Evolutionary conservation across 495 filamentous ascomycete genomes (phyloP), one percentile per base, ranked within the genome.

Genomic region (Annulohypoxylon nitens): DNA sequence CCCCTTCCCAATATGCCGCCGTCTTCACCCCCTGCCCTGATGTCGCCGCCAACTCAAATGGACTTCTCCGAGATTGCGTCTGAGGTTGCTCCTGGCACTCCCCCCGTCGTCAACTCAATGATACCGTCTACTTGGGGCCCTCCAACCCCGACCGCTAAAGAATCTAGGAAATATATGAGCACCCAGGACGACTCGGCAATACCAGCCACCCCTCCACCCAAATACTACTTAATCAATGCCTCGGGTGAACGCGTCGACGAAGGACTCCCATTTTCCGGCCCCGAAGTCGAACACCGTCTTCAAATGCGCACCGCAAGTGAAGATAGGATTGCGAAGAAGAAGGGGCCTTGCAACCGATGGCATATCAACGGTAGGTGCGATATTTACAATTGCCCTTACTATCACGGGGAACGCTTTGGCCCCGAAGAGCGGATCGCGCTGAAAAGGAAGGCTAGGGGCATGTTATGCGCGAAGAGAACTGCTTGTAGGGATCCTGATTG

Each of bases 271-370:
- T 77, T 51, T 45, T 9, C 50, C 2, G 78, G 81, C 23, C 6
- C 30, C 0, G 18, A 25, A 2, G 73, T 75, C 1, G 70, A 78
- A 5, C 61, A 69, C n/a, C 45, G 64, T 5, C 61, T 81, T 23
- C 67, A 67, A 2, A 78, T 81, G 11, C 75, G 75, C 3, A 53
- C 53, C 6, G 64, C 60, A 4, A 75, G 43, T 12, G 79, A 79
- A 20, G 16, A 47, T 18, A 20, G 5, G 5, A 47, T 47, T 5
- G 1, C 18, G 16, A 20, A 20, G 20, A 69, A 67, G 3, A 65
- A 61, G 36, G 79, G 80, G 43, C 76, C 77, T 45, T 84, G 82
- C 65, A 83, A 84, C 64, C 39, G 71, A 8, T 81, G 61, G 57
- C 80, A 84, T 41, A 61, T 84, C 2, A 64, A 50, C 11, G 73